Evolutionary conservation across 2,329 filamentous ascomycete species (phyloP), one percentile per base, ranked within the genome.

Genomic region (Lachnellula occidentalis): DNA sequence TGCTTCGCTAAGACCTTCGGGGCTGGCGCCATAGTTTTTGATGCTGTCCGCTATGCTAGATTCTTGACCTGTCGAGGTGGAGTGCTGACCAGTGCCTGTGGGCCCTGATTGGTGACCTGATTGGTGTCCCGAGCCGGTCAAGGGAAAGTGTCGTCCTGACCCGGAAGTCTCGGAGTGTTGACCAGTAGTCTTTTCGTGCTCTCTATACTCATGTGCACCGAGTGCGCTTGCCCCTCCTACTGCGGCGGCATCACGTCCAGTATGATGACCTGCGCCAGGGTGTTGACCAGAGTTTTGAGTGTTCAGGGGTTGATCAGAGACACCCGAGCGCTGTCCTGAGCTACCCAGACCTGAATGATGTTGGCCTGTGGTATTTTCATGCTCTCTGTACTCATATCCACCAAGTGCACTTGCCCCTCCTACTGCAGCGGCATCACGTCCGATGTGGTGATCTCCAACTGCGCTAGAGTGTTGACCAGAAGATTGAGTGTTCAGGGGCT

Each of bases 321-420:
- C 9, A 9, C 34, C 24, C 3, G 8, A 2, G 19, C 14, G 21
- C n/a, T 17, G 21, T 15, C 34, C 14, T 3, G 45, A 17, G 22
- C 51, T 37, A 14, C 17, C 15, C 14, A 24, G n/a, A 34, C 41
- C 41, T 15, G 36, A 37, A 15, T n/a, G n/a, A n/a, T 45, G 49
- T 45, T 51, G 49, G 31, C 47, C 51, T 19, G 43, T 41, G 37
- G 45, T 46, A 27, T 51, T 48, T 21, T 54, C 51, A 17, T 50
- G 39, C 22, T 54, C 19, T 12, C 6, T 24, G 3, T 15, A 34
- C 27, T 41, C 34, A 14, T 53, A 43, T 17, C 17, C 39, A 7
- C 45, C 43, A 3, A 51, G 48, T 31, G 50, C 45, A 5, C 45
- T 45, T 34, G 34, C 51, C 34, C 47, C 21, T 37, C 46, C 46